phyloP scores from a whole-genome alignment of 495 filamentous ascomycete species.

The Pyronema omphalodes region DNA sequence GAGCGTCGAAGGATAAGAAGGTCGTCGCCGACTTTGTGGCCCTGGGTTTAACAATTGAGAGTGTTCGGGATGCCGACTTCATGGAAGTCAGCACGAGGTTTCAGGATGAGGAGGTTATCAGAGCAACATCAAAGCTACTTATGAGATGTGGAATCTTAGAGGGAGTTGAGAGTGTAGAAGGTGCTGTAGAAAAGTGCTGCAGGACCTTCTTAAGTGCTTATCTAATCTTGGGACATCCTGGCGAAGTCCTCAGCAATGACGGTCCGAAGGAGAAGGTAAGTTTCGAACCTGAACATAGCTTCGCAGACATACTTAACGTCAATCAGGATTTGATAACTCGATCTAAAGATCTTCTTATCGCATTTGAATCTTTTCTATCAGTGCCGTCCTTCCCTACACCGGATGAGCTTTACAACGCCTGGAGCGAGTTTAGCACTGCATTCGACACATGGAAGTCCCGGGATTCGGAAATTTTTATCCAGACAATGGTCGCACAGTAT shows the following conservation, averaged over 20 bases:
- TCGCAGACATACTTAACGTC: no score
- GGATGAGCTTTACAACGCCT: conserved; percentile 46
- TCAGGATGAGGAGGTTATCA: conserved; percentile 53
- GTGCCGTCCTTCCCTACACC: conserved; percentile 40
- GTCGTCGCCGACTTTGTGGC: conserved; percentile 46
- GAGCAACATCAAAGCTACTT: conserved; percentile 51
- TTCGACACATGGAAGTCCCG: conserved; percentile 91
- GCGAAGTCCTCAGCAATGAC: conserved; percentile 71
- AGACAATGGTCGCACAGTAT: conserved; percentile 91
- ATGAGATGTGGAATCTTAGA: conserved; percentile 60
- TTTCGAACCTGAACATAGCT: background rate
- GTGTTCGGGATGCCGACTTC: conserved; percentile 56
- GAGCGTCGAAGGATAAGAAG: conserved; percentile 37
- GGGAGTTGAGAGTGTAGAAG: conserved; percentile 39
- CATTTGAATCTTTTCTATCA: conserved; percentile 60
- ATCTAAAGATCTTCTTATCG: conserved; percentile 63
- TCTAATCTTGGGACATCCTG: conserved; percentile 79
- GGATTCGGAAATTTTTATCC: conserved; percentile 73
- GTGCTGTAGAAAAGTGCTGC: conserved; percentile 59
- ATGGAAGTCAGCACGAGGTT: conserved; percentile 63
- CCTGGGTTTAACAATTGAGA: conserved; percentile 55
- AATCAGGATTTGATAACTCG: conserved; percentile 64
- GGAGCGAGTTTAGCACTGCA: conserved; percentile 71
- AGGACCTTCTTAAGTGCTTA: conserved; percentile 85
- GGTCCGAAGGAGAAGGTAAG: conserved; percentile 61